These are phyloP conservation scores for Agrostemma githago DNA, from an alignment of 148 eudicot species.

Conservation along the genomic window DNA sequence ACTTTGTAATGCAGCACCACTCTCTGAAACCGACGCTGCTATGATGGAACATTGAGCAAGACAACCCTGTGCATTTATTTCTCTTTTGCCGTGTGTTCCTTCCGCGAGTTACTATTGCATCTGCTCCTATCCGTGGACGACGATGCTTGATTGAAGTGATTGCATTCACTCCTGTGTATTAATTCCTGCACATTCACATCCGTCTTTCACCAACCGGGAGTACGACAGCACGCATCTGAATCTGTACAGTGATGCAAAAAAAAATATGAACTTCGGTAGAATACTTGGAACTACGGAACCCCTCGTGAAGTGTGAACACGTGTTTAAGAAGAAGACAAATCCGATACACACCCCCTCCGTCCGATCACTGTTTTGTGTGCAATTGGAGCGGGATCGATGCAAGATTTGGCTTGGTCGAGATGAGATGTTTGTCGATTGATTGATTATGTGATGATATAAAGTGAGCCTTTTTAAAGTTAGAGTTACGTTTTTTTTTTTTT, in stretches of 20 bases:
- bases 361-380: neutral
- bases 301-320: neutral
- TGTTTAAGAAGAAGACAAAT: neutral
- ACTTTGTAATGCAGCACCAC: conserved; percentile 66
- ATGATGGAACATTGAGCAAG: conserved; percentile 65
- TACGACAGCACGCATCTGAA: neutral
- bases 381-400: neutral
- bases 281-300: neutral
- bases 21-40: conserved; percentile 89
- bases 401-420: neutral
- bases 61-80: neutral
- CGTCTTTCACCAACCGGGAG: conserved; percentile 1
- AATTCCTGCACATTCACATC: conserved; percentile 4
- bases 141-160: conserved; percentile 4
- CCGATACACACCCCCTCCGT: neutral
- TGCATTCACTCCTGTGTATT: neutral
- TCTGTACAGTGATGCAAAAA: conserved; percentile 13
- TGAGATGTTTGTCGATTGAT: neutral
- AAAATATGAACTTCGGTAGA: conserved; percentile 6
- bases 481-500: neutral
- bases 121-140: conserved; percentile 5
- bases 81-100: neutral
- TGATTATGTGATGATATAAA: neutral
- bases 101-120: neutral
- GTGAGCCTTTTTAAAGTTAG: neutral